Base-by-base conservation (phyloP, 257 asterid species). In the Solanum chiquidenum region DNA sequence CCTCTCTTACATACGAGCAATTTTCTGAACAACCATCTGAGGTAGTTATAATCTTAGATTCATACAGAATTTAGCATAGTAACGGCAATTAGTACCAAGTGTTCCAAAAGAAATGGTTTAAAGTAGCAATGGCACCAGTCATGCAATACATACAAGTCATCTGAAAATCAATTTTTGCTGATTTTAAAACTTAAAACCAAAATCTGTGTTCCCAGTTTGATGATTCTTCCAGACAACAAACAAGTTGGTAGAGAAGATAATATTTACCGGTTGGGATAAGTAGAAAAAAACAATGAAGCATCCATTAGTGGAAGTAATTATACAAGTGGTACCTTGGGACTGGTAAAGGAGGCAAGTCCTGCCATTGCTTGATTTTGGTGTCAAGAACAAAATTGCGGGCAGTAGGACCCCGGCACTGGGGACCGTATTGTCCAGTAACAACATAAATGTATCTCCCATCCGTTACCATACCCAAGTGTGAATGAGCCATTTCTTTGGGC, bases 401-500 rank as follows among this genome's bases (percentile, higher is more conserved):
- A 13, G 97, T 94, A 37, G 99, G 99, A 49, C 99, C 98, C 90
- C 98, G 93, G 93, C 99, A 96, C 88, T 95, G 98, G 90, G 99
- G 98, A 83, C 98, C 99, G 89, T 93, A 95, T 89, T 95, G 99
- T 44, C 98, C 99, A 2, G 92, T 95, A 88, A 96, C 97, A 37
- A 95, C 90, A 89, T 95, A 95, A 87, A 96, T 94, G 89, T 95
- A 95, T 92, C 97, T 94, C 49, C 98, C 98, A 92, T 96, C 98
- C 6, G 98, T 94, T 38, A 91, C 98, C 99, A 95, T 95, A 77
- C 99, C 99, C 91, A 96, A 93, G 92, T 96, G 99, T 5, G 99
- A 96, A 92, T 96, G 98, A 2, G 98, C 99, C 99, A 96, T 96
- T 88, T 96, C 94, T 90, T 95, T 94, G n/a, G 99, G 99, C 98